Evolutionary conservation across 306 rosid genomes (phyloP).

Genomic region (Betula pendula): DNA sequence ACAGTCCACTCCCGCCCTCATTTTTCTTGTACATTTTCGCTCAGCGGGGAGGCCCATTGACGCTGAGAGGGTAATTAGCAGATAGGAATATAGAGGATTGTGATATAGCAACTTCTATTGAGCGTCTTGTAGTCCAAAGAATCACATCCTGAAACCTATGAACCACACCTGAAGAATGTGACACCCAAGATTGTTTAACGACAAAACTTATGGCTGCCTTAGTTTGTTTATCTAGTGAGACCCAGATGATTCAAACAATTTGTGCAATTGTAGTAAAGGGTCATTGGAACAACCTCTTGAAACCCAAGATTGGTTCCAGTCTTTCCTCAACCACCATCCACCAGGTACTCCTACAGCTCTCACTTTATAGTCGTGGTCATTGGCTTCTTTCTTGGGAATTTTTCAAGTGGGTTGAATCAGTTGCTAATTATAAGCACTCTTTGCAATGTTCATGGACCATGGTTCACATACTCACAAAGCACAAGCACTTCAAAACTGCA

Average conservation of each 20-base stretch:
- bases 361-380: conserved; percentile 44
- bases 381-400: conserved; percentile 50
- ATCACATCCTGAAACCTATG: not conserved
- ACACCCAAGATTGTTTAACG: not conserved
- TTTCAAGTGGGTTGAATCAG: conserved; percentile 74
- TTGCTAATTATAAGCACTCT: conserved; percentile 61
- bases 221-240: conserved; percentile 32
- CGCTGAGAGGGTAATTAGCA: too few relatives aligned
- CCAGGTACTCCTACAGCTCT: conserved; percentile 57
- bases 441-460: conserved; percentile 77
- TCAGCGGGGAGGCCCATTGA: too few relatives aligned
- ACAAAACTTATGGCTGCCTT: conserved; percentile 26
- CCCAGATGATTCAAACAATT: conserved; percentile 40
- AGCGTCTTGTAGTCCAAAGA: too few relatives aligned
- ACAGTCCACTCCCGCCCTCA: too few relatives aligned
- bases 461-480: conserved; percentile 61
- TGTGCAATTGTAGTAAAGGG: conserved; percentile 68
- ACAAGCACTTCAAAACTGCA: conserved; percentile 60
- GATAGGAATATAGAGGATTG: too few relatives aligned
- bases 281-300: conserved; percentile 57
- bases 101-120: too few relatives aligned
- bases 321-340: conserved; percentile 56
- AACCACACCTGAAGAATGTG: not conserved
- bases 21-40: too few relatives aligned
- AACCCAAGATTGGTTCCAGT: conserved; percentile 40